Percentiles rank a stretch among this genome's conserved stretches.
Conservation (phyloP, 164 flowering plant genomes). For the Buxus sempervirens region DNA sequence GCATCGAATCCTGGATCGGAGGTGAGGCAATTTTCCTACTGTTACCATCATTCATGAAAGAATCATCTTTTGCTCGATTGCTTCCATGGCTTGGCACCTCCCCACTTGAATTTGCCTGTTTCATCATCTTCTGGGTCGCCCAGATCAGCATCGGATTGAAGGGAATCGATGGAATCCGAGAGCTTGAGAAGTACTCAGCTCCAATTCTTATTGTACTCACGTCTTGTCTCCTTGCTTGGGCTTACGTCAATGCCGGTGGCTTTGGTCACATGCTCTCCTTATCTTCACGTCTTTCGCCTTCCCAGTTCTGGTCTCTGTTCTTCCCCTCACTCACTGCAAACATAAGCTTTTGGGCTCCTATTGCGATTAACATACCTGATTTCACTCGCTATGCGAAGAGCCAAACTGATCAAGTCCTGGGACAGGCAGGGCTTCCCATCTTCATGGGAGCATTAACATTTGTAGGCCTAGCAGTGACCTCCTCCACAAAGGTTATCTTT, state of each 20-base stretch:
- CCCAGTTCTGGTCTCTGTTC: conserved; percentile 75
- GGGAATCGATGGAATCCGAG: conserved; percentile 80
- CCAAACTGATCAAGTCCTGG: conserved; percentile 78
- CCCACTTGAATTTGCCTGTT: conserved; percentile 72
- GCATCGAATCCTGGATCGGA: conserved; percentile 92
- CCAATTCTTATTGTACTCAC: conserved; percentile 65
- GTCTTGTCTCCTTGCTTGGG: conserved; percentile 58
- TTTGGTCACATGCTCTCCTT: conserved; percentile 66
- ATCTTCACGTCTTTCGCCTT: conserved; percentile 48
- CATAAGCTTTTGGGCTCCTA: conserved; percentile 85
- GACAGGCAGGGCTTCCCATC: conserved; percentile 79
- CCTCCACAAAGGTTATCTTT: conserved; percentile 70
- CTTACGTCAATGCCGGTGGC: conserved; percentile 78
- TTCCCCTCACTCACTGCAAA: conserved; percentile 92
- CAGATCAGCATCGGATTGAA: conserved; percentile 58
- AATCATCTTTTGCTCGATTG: conserved; percentile 25
- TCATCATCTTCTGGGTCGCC: conserved; percentile 67
- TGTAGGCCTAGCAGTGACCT: conserved; percentile 87
- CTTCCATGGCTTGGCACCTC: conserved; percentile 88
- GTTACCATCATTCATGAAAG: conserved; percentile 45
- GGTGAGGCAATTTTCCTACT: conserved; percentile 84
- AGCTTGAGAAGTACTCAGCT: conserved; percentile 81
- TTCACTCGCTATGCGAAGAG: conserved; percentile 76
- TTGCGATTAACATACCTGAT: conserved; percentile 89
- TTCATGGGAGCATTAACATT: conserved; percentile 90